These are phyloP conservation scores for Fusarium begoniae DNA, from an alignment of 2,329 filamentous ascomycete species.

Conservation along the genomic window DNA sequence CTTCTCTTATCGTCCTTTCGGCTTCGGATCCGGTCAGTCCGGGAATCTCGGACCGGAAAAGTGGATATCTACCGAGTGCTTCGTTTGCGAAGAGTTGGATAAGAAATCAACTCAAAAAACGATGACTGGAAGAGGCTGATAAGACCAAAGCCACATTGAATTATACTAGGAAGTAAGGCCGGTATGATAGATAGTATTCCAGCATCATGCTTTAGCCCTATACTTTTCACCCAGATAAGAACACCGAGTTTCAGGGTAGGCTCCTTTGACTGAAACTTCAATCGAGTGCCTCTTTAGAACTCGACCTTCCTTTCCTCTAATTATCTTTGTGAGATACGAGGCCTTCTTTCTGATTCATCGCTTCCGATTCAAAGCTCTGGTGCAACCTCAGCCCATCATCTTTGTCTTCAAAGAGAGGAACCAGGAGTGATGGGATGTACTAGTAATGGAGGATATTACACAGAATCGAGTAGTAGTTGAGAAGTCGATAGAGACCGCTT, in stretches of 20 bases:
- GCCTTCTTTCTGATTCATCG: not conserved
- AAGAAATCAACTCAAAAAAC: not conserved
- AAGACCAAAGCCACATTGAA: not conserved
- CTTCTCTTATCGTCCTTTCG: not conserved
- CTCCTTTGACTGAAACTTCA: not conserved
- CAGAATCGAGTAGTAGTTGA: not conserved
- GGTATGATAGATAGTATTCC: not conserved
- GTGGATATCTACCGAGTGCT: no score
- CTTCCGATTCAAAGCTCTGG: not conserved
- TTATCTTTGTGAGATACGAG: no score
- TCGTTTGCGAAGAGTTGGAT: not conserved
- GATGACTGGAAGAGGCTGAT: not conserved
- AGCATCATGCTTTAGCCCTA: not conserved
- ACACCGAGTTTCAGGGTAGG: not conserved
- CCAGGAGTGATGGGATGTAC: no score
- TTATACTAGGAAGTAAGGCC: not conserved
- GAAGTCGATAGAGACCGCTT: not conserved
- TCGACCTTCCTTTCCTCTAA: not conserved
- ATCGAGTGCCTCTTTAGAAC: not conserved
- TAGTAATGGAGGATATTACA: not conserved
- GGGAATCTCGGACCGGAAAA: not conserved
- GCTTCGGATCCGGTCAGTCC: not conserved
- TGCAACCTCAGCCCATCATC: not conserved
- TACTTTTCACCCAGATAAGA: not conserved
- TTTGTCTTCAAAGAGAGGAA: no score